Conservation (phyloP, 2,329 filamentous ascomycete genomes). For the Phoma herbarum region DNA sequence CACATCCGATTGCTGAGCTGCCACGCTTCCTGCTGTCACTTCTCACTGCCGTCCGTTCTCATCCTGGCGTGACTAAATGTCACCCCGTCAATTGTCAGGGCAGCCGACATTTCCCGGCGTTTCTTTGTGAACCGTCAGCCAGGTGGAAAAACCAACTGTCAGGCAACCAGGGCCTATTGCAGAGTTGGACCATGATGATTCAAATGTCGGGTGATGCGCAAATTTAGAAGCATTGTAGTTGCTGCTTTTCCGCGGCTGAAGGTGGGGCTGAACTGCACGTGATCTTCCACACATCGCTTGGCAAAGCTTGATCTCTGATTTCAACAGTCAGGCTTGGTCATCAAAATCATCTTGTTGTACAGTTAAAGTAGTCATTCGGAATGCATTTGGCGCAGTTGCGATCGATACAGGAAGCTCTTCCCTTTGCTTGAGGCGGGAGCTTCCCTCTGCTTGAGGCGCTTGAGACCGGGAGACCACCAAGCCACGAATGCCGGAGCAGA, state of each 20-base stretch:
- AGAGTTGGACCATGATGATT: conserved; percentile 6
- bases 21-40: neutral
- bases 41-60: conserved; percentile 1
- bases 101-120: conserved; percentile 18
- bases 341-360: too few species aligned
- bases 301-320: too few species aligned
- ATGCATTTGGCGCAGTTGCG: too few species aligned
- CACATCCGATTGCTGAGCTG: neutral
- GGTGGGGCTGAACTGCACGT: conserved; percentile 10
- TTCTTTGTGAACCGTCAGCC: conserved; percentile 3
- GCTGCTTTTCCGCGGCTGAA: conserved; percentile 10
- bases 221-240: conserved; percentile 4
- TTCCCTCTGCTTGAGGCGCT: too few species aligned
- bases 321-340: too few species aligned
- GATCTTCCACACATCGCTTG: neutral
- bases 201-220: conserved; percentile 16
- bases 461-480: too few species aligned
- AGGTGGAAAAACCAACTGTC: neutral
- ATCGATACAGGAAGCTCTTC: too few species aligned
- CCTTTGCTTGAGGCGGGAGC: too few species aligned
- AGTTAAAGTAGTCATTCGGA: too few species aligned
- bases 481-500: neutral
- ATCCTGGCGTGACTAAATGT: conserved; percentile 19
- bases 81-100: conserved; percentile 6
- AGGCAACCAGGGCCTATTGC: neutral